Conservation (phyloP, 441 rosid species). For the Geranium incanum region DNA sequence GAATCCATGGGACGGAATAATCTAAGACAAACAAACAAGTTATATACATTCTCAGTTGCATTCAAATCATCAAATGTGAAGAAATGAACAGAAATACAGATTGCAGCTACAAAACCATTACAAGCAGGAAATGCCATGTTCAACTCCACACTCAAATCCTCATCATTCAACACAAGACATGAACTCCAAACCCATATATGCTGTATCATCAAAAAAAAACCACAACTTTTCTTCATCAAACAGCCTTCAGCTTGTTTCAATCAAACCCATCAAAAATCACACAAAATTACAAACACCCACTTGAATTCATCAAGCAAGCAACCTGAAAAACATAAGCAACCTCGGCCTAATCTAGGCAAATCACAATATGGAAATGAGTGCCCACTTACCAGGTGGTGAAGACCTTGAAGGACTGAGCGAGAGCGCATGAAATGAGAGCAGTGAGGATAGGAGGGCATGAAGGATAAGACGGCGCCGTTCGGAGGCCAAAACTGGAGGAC, state of each 20-base stretch:
- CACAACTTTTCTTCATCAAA: neutral
- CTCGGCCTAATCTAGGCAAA: neutral
- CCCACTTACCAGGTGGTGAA: slow-evolving; percentile 42
- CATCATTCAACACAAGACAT: neutral
- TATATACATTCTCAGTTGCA: neutral
- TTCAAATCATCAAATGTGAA: neutral
- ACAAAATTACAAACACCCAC: neutral
- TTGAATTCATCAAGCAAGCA: neutral
- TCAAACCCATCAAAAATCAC: neutral
- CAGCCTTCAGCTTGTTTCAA: neutral
- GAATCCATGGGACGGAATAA: too few relatives aligned
- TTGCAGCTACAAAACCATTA: neutral
- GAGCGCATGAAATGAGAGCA: slow-evolving; percentile 43
- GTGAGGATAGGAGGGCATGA: slow-evolving; percentile 41
- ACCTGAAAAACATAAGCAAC: neutral
- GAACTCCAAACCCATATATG: neutral
- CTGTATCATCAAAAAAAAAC: neutral
- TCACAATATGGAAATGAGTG: too few relatives aligned
- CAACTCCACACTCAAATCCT: neutral
- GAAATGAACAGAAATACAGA: neutral
- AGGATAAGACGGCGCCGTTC: slow-evolving; percentile 30
- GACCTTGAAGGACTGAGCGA: slow-evolving; percentile 58
- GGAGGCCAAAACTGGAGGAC: slow-evolving; percentile 23
- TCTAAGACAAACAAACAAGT: neutral
- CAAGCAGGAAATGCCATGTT: neutral